Percentiles rank a stretch among this genome's conserved stretches.
phyloP scores from a whole-genome alignment of 2,329 filamentous ascomycete genomes.

The Podosphaera xanthii region DNA sequence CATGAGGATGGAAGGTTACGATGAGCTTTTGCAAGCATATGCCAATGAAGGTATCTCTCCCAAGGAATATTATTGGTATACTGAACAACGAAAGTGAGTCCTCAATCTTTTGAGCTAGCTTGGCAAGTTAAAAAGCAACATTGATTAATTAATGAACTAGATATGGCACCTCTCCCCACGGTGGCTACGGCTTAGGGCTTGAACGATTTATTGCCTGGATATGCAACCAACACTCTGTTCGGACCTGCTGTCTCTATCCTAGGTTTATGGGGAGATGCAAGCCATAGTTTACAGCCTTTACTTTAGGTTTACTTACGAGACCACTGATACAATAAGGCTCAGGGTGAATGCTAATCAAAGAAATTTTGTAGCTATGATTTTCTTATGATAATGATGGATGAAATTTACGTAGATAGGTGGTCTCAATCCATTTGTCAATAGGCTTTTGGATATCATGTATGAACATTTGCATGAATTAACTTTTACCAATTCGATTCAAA shows the following conservation, averaged over 20 bases:
- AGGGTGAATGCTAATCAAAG: no score
- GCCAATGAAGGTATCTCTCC: constrained; percentile 68
- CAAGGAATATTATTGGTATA: constrained; percentile 92
- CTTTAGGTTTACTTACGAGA: no score
- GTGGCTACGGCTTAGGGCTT: constrained; percentile 65
- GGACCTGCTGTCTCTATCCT: constrained; percentile 51
- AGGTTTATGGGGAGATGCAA: constrained; percentile 65
- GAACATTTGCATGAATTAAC: no score
- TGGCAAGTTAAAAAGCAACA: neutral
- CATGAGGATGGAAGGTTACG: constrained; percentile 86
- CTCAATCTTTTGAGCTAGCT: neutral
- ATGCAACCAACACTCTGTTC: constrained; percentile 38
- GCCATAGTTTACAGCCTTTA: constrained; percentile 25
- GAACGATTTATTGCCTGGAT: constrained; percentile 52
- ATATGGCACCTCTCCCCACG: constrained; percentile 74
- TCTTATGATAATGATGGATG: no score
- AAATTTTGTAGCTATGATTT: no score
- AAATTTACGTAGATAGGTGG: no score
- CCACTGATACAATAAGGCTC: no score
- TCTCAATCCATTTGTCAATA: no score
- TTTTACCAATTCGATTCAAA: no score
- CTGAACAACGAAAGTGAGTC: constrained; percentile 69
- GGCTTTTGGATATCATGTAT: no score
- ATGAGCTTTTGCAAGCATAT: constrained; percentile 75
- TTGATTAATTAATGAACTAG: constrained; percentile 19